Base-by-base conservation (phyloP, 768 basidiomycete genomes). In the Pholiota conissans region DNA sequence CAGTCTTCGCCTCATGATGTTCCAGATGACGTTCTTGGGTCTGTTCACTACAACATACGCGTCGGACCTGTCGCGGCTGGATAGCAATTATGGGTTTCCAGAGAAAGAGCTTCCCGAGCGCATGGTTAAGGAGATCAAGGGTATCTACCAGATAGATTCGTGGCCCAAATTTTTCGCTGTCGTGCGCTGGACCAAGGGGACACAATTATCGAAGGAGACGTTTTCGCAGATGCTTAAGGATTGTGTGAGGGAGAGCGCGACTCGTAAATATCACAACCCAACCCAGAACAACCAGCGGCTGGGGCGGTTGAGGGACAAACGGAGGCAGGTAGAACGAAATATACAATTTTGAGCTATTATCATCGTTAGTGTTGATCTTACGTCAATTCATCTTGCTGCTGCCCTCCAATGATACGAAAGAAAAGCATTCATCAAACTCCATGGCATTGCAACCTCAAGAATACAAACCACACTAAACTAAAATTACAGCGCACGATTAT, bases 211-310 rank as follows among this genome's bases (percentile, higher is more conserved):
- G 42, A 45, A 45, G 42, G 42, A 45, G 42, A 24, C 42, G 5
- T 45, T 45, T 45, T 45, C 42, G 42, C 42, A 24, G 18, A 45
- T 45, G 42, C 42, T 45, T 4, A 45, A 22, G 22, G 42, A 45
- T 9, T 45, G 42, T 45, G 22, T 45, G 22, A n/a, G 24, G 9
- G n/a, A 8, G 22, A 45, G 42, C 13, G 37, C 60, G n/a, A 50
- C 62, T 59, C 35, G 52, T 54, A 45, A 45, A 13, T 45, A 45
- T 24, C 42, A 45, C 24, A 55, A 10, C 49, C 20, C 42, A 6
- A 45, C 22, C 10, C n/a, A 45, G 11, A 10, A 45, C 24, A 26
- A 10, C 18, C 18, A 24, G 42, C 18, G 42, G 13, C 22, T 45
- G 1, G n/a, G n/a, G 22, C 22, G 18, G 10, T 24, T 45, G 10